These are phyloP conservation scores for Termitomyces sp. DNA, from an alignment of 1,284 basidiomycete genomes.

Conservation along the genomic window DNA sequence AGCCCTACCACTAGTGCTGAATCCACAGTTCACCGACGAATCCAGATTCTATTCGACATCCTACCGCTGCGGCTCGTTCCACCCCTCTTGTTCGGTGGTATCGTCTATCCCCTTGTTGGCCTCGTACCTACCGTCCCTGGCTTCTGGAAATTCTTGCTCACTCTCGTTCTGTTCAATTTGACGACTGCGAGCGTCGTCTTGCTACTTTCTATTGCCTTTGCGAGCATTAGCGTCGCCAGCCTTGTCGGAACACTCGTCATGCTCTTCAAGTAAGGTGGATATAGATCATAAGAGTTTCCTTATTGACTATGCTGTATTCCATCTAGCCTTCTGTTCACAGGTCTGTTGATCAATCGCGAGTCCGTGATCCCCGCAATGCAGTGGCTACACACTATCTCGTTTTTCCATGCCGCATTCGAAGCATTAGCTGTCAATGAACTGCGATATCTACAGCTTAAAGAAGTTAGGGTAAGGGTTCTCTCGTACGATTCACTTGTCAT, in stretches of 20 bases:
- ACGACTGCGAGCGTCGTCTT: slow-evolving; percentile 90
- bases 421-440: slow-evolving; percentile 94
- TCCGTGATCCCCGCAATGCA: slow-evolving; percentile 68
- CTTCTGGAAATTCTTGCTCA: slow-evolving; percentile 98
- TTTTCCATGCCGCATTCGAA: slow-evolving; percentile 99
- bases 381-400: slow-evolving; percentile 89
- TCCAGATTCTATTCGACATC: slow-evolving; percentile 88
- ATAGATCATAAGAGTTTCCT: neutral
- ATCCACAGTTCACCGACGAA: neutral
- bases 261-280: slow-evolving; percentile 85
- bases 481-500: neutral
- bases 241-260: slow-evolving; percentile 92
- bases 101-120: slow-evolving; percentile 91
- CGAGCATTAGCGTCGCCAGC: slow-evolving; percentile 84
- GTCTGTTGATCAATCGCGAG: slow-evolving; percentile 91
- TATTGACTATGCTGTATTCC: slow-evolving; percentile 4
- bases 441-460: slow-evolving; percentile 87
- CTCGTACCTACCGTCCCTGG: slow-evolving; percentile 84
- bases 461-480: slow-evolving; percentile 65
- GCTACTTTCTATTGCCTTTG: slow-evolving; percentile 84
- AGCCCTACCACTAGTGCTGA: neutral
- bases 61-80: slow-evolving; percentile 91
- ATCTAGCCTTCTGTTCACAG: slow-evolving; percentile 86
- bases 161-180: slow-evolving; percentile 91
- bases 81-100: slow-evolving; percentile 90